A percentile compares a stretch with the other conserved stretches of the same genome.
Evolutionary conservation across 176 grass and related monocot species (phyloP).

Genomic region (Bothriochloa decipiens): DNA sequence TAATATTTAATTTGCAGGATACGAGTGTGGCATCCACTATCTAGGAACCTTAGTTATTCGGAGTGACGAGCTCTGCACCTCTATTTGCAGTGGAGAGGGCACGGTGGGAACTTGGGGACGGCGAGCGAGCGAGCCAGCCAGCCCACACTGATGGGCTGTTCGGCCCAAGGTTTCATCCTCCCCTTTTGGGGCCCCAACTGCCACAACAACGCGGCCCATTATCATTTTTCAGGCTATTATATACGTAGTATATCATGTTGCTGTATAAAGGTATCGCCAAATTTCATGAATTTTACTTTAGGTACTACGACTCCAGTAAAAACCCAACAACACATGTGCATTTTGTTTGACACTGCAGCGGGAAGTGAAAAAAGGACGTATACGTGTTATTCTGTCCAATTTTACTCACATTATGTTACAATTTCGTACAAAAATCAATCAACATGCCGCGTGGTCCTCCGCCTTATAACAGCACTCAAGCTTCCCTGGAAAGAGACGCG

Average conservation of each 20-base stretch:
- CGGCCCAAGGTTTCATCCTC: background rate
- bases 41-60: no score
- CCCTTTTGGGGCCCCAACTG: background rate
- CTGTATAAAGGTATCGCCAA: background rate
- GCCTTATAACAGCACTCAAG: background rate
- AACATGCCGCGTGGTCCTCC: slow-evolving; percentile 30
- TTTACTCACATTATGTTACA: slow-evolving; percentile 35
- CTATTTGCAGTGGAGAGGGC: no score
- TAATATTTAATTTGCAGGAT: no score
- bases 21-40: no score
- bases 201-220: background rate
- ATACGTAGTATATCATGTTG: no score
- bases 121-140: no score
- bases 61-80: no score
- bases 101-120: background rate
- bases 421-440: background rate
- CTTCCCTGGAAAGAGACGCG: background rate
- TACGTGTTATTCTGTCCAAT: background rate
- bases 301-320: background rate
- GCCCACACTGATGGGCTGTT: background rate
- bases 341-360: background rate
- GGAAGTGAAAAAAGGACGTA: background rate
- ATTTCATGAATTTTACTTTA: background rate
- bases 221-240: no score
- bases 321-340: background rate